Evolutionary conservation across 176 grass and related monocot genomes (phyloP).

Genomic region (Phoenix roebelenii): DNA sequence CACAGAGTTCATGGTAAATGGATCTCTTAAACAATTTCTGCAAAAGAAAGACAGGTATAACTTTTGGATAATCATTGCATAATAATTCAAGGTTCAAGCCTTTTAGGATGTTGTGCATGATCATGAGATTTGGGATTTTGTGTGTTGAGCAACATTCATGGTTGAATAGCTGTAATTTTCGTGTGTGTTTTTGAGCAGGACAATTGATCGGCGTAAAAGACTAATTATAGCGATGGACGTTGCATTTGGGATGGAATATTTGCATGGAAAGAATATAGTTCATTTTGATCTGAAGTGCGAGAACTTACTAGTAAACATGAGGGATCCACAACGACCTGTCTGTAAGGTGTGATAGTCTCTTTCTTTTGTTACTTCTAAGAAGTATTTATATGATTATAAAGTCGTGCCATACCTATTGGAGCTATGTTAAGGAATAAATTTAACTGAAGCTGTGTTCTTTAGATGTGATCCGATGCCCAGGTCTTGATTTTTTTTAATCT

Average conservation of each 20-base stretch:
- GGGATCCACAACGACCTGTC: slow-evolving; percentile 80
- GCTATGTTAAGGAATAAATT: no score
- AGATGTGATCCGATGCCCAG: no score
- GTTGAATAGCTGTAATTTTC: neutral
- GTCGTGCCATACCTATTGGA: no score
- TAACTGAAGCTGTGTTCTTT: no score
- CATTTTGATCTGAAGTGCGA: slow-evolving; percentile 99
- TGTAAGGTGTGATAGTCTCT: slow-evolving; percentile 54
- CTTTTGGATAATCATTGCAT: neutral
- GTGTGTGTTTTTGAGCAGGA: slow-evolving; percentile 31
- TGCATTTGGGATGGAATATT: slow-evolving; percentile 99
- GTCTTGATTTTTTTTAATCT: no score
- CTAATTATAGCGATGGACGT: slow-evolving; percentile 95
- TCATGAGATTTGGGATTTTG: no score
- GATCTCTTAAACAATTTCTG: slow-evolving; percentile 97
- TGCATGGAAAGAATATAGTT: slow-evolving; percentile 91
- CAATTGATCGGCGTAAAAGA: slow-evolving; percentile 92
- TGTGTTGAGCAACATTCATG: no score
- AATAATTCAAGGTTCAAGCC: slow-evolving; percentile 1
- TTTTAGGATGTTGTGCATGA: neutral
- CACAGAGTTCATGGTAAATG: slow-evolving; percentile 94
- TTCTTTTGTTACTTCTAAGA: no score
- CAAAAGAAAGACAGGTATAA: slow-evolving; percentile 87
- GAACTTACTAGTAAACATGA: slow-evolving; percentile 95
- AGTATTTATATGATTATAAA: no score